These are phyloP conservation scores for Phytophthora sp. DNA, from an alignment of 352 stramenopile species.

Conservation along the genomic window DNA sequence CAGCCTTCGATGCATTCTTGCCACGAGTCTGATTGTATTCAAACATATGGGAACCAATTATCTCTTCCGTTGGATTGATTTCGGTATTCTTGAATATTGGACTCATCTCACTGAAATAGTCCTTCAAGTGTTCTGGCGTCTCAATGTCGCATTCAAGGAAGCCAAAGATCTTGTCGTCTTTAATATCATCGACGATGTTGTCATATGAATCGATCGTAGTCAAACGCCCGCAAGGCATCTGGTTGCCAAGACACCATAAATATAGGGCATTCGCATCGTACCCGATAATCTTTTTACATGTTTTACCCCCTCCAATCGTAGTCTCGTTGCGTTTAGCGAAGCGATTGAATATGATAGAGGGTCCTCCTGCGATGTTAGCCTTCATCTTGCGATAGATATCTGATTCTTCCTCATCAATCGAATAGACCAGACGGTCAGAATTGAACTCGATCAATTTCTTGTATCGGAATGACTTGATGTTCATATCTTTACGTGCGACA, in stretches of 20 bases:
- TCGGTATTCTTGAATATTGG: slow-evolving; percentile 3
- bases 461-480: not conserved
- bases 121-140: not conserved
- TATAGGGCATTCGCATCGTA: too few species aligned
- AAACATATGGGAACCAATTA: not conserved
- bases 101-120: slow-evolving; percentile 7
- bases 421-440: not conserved
- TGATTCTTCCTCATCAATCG: not conserved
- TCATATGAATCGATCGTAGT: not conserved
- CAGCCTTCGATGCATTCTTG: not conserved
- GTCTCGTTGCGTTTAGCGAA: not conserved
- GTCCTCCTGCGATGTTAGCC: not conserved
- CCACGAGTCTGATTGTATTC: not conserved
- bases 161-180: not conserved
- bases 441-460: not conserved
- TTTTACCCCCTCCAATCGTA: not conserved
- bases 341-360: too few species aligned
- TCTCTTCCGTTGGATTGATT: not conserved
- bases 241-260: not conserved
- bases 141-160: slow-evolving; percentile 3
- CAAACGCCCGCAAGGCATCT: not conserved
- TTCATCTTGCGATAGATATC: not conserved
- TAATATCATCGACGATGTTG: not conserved
- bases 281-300: not conserved
- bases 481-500: too few species aligned